Evolutionary conservation across 2,329 filamentous ascomycete species (phyloP).

Genomic region (Penicillium sp.): DNA sequence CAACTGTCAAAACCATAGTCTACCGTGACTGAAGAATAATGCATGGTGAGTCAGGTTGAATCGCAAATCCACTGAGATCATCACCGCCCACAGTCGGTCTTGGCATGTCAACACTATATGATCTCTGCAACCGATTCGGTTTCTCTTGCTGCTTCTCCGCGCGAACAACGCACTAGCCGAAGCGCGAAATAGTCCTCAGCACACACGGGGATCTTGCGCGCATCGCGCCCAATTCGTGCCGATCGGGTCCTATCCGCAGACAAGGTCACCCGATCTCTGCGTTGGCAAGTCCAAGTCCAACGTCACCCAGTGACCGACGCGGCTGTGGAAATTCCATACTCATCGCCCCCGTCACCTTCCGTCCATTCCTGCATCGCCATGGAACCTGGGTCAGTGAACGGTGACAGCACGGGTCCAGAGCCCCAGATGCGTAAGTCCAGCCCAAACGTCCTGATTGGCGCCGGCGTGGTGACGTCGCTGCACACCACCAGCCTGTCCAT

Average conservation of each 20-base stretch:
- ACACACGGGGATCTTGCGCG: slow-evolving; percentile 1
- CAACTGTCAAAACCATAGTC: no score
- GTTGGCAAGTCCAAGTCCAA: slow-evolving; percentile 31
- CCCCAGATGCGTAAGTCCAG: slow-evolving; percentile 20
- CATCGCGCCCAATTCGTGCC: slow-evolving; percentile 17
- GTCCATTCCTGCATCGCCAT: slow-evolving; percentile 15
- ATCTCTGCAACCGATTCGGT: no score
- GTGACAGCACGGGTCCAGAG: slow-evolving; percentile 18
- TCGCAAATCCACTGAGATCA: slow-evolving; percentile 9
- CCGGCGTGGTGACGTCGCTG: no score
- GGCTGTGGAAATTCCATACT: no score
- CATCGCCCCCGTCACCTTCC: slow-evolving; percentile 6
- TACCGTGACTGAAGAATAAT: no score
- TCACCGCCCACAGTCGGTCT: no score
- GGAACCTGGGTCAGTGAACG: slow-evolving; percentile 23
- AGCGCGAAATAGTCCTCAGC: no score
- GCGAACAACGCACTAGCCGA: no score
- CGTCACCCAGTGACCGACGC: neutral
- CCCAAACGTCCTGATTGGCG: slow-evolving; percentile 6
- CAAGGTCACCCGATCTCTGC: slow-evolving; percentile 38
- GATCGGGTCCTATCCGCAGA: slow-evolving; percentile 27
- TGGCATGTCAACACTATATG: no score
- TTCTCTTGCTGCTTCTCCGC: no score
- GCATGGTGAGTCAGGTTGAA: slow-evolving; percentile 22
- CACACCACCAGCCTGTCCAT: no score